A percentile compares a stretch with the other conserved stretches of the same genome.
phyloP scores from a whole-genome alignment of 2,329 filamentous ascomycete genomes.

The Fusarium pseudograminearum region DNA sequence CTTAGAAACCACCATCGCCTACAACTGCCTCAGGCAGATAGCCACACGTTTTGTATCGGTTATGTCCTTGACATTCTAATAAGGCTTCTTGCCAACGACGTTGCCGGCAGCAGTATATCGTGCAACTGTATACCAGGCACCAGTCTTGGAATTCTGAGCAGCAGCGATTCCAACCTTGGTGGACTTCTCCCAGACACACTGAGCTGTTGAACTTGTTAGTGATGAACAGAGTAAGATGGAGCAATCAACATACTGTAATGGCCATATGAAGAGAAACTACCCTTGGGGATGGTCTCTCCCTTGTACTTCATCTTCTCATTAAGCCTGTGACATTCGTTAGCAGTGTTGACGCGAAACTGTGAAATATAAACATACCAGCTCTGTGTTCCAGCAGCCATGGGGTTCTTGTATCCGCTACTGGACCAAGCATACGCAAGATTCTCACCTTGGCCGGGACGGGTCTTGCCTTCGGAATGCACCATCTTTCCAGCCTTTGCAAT shows the following conservation, averaged over 20 bases:
- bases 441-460: constrained; percentile 38
- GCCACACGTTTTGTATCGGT: fast-evolving
- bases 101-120: constrained; percentile 53
- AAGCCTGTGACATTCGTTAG: constrained; percentile 12
- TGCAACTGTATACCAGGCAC: constrained; percentile 51
- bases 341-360: fast-evolving
- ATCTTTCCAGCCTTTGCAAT: constrained; percentile 34
- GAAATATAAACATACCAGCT: constrained; percentile 25
- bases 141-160: constrained; percentile 45
- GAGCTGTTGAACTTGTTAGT: constrained; percentile 30
- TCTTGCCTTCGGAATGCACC: constrained; percentile 14
- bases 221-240: fast-evolving
- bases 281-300: constrained; percentile 38
- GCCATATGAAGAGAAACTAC: constrained; percentile 43
- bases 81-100: constrained; percentile 47
- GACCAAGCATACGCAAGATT: constrained; percentile 42
- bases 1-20: neutral
- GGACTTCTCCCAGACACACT: constrained; percentile 50
- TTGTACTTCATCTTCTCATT: constrained; percentile 38
- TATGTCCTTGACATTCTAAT: constrained; percentile 10
- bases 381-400: constrained; percentile 26
- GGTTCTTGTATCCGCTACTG: constrained; percentile 18
- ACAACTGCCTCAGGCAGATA: neutral
- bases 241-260: constrained; percentile 45
- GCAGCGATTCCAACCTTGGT: constrained; percentile 51